Evolutionary conservation across 352 stramenopile genomes (phyloP), one percentile per base, ranked within the genome.

Genomic region (Elongisporangium senticosum): DNA sequence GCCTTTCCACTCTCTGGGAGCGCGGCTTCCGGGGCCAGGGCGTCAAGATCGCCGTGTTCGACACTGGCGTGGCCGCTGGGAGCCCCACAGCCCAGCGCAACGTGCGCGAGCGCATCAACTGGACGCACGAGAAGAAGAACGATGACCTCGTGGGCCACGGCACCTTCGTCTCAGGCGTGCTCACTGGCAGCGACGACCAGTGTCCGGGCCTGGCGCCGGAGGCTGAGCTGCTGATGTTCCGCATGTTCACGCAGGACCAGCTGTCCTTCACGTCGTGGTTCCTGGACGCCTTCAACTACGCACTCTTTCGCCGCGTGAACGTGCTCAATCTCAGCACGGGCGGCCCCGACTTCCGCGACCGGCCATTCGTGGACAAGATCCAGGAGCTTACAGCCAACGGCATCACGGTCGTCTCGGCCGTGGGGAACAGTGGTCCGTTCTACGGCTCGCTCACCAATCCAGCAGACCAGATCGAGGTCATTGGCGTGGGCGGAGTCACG

Each of bases 231-330:
- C 88, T 82, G 28, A 74, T 93, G 28, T 96, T 95, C 19, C 76
- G 83, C 21, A 90, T 94, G 59, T 96, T 96, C 67, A 95, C 83
- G 7, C 76, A 69, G n/a, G 69, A 91, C 14, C 85, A 93, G 55
- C 65, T 94, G 26, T 93, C 83, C 22, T 96, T 94, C 59, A 96
- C 88, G 22, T 93, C 87, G 13, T 96, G 87, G 88, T 95, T 95
- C 64, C 72, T 96, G 4, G 88, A 96, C 55, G 88, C 87, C 6
- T 94, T 96, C 65, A 96, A 96, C 59, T 96, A 95, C 62, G 83
- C 86, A 17, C 58, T 96, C 5, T 92, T 86, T 52, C 73, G 82
- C 26, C 59, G 69, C 10, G 77, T 96, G 23, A 71, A 96, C 33
- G 72, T 93, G 23, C 61, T 96, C n/a, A 96, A 96, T 61, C 72